Conservation (phyloP, 140 eudicot species). For the Stevia rebaudiana region DNA sequence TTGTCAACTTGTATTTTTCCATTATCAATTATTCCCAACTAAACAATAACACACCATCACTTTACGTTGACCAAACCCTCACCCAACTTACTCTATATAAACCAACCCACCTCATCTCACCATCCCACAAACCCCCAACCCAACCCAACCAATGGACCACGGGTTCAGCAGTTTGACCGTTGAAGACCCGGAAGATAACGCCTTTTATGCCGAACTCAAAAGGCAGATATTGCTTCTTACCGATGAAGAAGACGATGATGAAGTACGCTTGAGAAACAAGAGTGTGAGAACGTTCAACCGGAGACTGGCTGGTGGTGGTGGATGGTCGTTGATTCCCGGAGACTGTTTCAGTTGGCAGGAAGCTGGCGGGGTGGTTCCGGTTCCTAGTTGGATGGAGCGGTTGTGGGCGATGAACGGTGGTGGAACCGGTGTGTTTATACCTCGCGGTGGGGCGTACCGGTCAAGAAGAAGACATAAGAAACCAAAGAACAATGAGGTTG, state of each 20-base stretch:
- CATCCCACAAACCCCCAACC: too few species aligned
- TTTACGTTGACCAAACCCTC: conserved; percentile 7
- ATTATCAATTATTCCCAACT: conserved; percentile 18
- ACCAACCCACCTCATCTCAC: not conserved
- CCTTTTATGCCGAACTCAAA: conserved; percentile 33
- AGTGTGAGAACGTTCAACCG: too few species aligned
- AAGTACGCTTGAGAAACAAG: too few species aligned
- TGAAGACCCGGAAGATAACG: not conserved
- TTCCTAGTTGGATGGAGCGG: conserved; percentile 34
- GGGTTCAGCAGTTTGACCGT: too few species aligned
- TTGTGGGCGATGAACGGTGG: conserved; percentile 17
- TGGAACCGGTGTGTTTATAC: conserved; percentile 41
- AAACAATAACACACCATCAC: conserved; percentile 9
- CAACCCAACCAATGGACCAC: conserved; percentile 29
- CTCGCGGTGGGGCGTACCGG: conserved; percentile 18
- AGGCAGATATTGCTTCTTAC: conserved; percentile 32
- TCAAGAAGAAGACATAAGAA: conserved; percentile 18
- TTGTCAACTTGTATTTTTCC: conserved; percentile 32
- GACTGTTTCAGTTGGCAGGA: conserved; percentile 30
- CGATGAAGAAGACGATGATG: not conserved
- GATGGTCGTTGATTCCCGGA: not conserved
- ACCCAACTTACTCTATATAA: conserved; percentile 16
- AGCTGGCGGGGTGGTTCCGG: conserved; percentile 16
- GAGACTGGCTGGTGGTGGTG: not conserved
- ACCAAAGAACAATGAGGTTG: too few species aligned